Evolutionary conservation across 2,329 filamentous ascomycete genomes (phyloP).

Genomic region (Canariomyces notabilis): DNA sequence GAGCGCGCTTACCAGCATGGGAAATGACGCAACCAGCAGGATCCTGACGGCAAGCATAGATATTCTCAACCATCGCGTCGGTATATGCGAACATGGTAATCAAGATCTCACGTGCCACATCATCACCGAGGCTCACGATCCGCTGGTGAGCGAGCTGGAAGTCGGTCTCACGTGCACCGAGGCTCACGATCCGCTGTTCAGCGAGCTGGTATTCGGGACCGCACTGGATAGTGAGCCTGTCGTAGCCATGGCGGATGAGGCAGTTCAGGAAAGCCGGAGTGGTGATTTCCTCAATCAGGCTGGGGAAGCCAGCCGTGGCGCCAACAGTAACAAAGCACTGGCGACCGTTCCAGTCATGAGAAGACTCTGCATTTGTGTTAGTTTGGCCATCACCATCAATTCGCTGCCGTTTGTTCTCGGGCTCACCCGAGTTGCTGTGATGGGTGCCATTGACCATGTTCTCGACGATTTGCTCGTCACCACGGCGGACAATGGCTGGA

Average conservation of each 20-base stretch:
- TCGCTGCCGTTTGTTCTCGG: conserved; percentile 3
- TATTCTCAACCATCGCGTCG: conserved; percentile 53
- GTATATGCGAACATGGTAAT: conserved; percentile 65
- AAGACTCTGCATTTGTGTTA: background rate
- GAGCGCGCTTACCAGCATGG: conserved; percentile 66
- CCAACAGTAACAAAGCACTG: conserved; percentile 83
- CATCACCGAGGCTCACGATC: conserved; percentile 24
- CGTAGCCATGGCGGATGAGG: conserved; percentile 58
- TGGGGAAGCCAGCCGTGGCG: conserved; percentile 78
- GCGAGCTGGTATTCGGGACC: conserved; percentile 63
- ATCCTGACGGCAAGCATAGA: conserved; percentile 48
- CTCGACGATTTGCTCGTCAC: too few relatives aligned
- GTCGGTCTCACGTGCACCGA: too few relatives aligned
- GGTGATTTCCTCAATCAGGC: conserved; percentile 64
- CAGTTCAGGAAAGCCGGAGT: conserved; percentile 56
- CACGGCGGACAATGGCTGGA: too few relatives aligned
- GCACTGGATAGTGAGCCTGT: conserved; percentile 72
- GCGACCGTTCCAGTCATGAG: conserved; percentile 4
- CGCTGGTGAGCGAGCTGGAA: conserved; percentile 47
- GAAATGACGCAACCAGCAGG: conserved; percentile 72
- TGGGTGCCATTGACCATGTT: background rate
- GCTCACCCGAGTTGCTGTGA: background rate
- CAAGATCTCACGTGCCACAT: conserved; percentile 35
- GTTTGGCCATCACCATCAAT: background rate
- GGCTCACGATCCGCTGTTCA: conserved; percentile 26